phyloP scores from a whole-genome alignment of 495 filamentous ascomycete species.

The Penicillium coffeae region DNA sequence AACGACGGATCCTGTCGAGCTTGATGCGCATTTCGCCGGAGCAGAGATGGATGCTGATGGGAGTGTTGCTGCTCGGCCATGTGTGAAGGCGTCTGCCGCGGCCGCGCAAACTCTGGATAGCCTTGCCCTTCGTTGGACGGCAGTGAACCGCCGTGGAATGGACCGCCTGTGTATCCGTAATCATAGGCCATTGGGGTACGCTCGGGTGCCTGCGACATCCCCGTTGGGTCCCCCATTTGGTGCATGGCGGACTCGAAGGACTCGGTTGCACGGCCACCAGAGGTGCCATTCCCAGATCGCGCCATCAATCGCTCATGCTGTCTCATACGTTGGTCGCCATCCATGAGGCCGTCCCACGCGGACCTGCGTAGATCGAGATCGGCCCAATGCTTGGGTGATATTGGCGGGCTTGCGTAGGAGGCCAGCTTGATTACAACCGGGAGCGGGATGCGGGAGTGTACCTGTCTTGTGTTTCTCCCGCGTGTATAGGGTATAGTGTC shows the following conservation, averaged over 20 bases:
- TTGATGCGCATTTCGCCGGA: slow-evolving; percentile 8
- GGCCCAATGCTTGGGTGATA: slow-evolving; percentile 57
- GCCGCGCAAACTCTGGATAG: slow-evolving; percentile 42
- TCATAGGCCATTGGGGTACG: slow-evolving; percentile 32
- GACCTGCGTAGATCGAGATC: slow-evolving; percentile 43
- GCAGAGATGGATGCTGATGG: slow-evolving; percentile 21
- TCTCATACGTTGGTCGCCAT: slow-evolving; percentile 65
- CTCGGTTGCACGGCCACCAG: slow-evolving; percentile 26
- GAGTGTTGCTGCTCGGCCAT: neutral
- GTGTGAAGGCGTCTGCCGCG: slow-evolving; percentile 4
- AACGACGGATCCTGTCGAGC: slow-evolving; percentile 26
- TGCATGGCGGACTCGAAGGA: slow-evolving; percentile 34
- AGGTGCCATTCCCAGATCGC: slow-evolving; percentile 20
- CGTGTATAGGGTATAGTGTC: neutral
- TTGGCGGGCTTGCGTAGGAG: slow-evolving; percentile 53
- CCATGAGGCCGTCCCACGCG: slow-evolving; percentile 54
- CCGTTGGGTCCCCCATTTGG: slow-evolving; percentile 35
- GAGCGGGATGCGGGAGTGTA: neutral
- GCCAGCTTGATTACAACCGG: slow-evolving; percentile 51
- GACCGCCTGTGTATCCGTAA: slow-evolving; percentile 44
- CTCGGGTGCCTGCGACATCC: slow-evolving; percentile 33
- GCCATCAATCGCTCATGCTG: slow-evolving; percentile 55
- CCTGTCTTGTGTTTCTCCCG: neutral
- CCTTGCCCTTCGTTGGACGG: slow-evolving; percentile 38
- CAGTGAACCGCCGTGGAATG: slow-evolving; percentile 38